phyloP scores from a whole-genome alignment of 2,329 filamentous ascomycete genomes.

The Pseudogymnoascus sp. region DNA sequence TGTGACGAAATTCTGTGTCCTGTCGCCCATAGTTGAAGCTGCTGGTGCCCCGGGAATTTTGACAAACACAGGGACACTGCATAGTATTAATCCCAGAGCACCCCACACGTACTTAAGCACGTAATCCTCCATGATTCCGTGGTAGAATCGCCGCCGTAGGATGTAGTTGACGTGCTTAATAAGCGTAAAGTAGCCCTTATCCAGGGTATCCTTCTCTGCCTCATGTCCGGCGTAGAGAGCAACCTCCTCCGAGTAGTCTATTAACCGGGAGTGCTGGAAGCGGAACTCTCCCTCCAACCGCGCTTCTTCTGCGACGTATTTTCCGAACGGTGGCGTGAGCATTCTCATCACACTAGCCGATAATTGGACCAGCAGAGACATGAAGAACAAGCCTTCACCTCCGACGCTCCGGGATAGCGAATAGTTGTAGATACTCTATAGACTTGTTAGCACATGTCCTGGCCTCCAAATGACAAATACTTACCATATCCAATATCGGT shows the following conservation, averaged over 20 bases:
- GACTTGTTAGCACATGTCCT: constrained; percentile 20
- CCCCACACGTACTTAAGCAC: constrained; percentile 99
- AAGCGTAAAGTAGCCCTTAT: constrained; percentile 97
- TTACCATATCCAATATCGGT: constrained; percentile 81
- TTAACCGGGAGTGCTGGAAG: constrained; percentile 87
- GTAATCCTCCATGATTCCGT: constrained; percentile 99
- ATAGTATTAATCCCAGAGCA: constrained; percentile 80
- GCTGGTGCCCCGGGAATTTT: constrained; percentile 63
- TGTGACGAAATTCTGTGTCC: constrained; percentile 76
- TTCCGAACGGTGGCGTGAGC: constrained; percentile 90
- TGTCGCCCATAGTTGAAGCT: constrained; percentile 56
- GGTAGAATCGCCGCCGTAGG: constrained; percentile 79
- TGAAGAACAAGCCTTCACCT: constrained; percentile 88
- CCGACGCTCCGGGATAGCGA: constrained; percentile 91
- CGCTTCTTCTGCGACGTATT: constrained; percentile 95
- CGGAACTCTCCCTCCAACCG: constrained; percentile 91
- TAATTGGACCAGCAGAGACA: constrained; percentile 87
- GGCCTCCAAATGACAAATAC: constrained; percentile 13
- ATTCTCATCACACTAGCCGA: constrained; percentile 87
- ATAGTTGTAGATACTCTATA: constrained; percentile 78
- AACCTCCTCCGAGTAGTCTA: constrained; percentile 93
- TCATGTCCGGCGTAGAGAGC: constrained; percentile 87
- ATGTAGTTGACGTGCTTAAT: constrained; percentile 99
- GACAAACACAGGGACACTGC: constrained; percentile 93
- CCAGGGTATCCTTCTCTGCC: constrained; percentile 89